Conservation (phyloP, 768 basidiomycete genomes). For the Mycena albidolilacea region DNA sequence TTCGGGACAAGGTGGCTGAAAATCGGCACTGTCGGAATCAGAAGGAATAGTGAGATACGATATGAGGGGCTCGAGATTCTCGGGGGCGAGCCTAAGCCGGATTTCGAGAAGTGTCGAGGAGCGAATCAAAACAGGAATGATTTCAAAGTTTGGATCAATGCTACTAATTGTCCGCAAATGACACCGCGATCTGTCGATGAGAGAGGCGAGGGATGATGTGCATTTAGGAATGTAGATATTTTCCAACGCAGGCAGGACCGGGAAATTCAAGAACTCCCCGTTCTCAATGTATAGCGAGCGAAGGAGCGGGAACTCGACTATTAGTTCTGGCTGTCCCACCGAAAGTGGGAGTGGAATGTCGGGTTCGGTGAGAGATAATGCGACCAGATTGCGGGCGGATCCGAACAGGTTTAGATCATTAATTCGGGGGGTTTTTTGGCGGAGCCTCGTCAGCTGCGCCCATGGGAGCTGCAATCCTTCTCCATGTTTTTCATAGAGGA, state of each 20-base stretch:
- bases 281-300: constrained; percentile 3
- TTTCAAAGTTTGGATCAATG: neutral
- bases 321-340: neutral
- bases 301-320: constrained; percentile 10
- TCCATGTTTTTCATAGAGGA: neutral
- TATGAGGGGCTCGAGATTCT: neutral
- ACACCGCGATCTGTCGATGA: constrained; percentile 19
- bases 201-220: neutral
- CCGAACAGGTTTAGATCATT: neutral
- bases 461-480: neutral
- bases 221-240: neutral
- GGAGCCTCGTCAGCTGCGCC: constrained; percentile 12
- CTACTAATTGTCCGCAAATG: neutral
- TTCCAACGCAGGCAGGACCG: constrained; percentile 10
- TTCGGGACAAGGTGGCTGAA: neutral
- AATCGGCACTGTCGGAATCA: neutral
- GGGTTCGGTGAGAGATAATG: constrained; percentile 11
- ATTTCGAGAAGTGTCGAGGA: neutral
- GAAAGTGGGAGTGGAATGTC: neutral
- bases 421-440: neutral
- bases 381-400: constrained; percentile 14
- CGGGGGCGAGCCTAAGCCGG: neutral
- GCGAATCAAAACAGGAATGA: neutral
- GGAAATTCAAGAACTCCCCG: constrained; percentile 8
- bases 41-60: neutral